A percentile compares a stretch with the other conserved stretches of the same genome.
Evolutionary conservation across 2,329 filamentous ascomycete genomes (phyloP).

Genomic region (Stachybotrys chlorohalonatus): DNA sequence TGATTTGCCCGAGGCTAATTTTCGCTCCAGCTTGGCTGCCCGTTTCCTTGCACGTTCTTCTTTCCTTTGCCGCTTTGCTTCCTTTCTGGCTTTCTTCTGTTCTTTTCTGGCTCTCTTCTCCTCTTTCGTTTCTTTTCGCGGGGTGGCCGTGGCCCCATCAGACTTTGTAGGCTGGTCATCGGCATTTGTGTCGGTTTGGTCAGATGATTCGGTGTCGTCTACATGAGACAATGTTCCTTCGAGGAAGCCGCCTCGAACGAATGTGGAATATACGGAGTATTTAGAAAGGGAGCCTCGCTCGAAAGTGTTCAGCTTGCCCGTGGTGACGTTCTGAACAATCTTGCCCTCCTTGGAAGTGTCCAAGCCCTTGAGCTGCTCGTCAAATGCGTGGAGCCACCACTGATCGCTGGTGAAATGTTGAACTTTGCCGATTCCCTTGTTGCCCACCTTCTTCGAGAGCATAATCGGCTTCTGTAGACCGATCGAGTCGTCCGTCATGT

Average conservation of each 20-base stretch:
- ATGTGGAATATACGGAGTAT: conserved; percentile 69
- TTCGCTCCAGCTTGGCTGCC: conserved; percentile 4
- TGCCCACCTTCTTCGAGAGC: conserved; percentile 73
- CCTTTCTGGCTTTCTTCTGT: conserved; percentile 27
- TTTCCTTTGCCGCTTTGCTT: conserved; percentile 20
- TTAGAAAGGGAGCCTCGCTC: conserved; percentile 41
- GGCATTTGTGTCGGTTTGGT: conserved; percentile 12
- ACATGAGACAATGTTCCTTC: conserved; percentile 53
- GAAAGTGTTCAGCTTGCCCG: conserved; percentile 46
- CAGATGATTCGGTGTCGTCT: conserved; percentile 14
- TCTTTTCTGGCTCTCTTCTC: conserved; percentile 29
- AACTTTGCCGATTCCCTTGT: conserved; percentile 72
- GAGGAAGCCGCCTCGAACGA: conserved; percentile 73
- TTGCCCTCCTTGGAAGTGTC: conserved; percentile 51
- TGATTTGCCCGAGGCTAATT: not conserved
- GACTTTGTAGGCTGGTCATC: conserved; percentile 1
- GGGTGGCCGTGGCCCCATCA: conserved; percentile 13
- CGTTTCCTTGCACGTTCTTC: conserved; percentile 13
- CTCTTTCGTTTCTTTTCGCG: conserved; percentile 31
- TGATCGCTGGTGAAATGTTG: conserved; percentile 63
- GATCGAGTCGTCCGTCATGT: conserved; percentile 60
- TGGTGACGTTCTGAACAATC: conserved; percentile 46
- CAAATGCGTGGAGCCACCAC: conserved; percentile 96
- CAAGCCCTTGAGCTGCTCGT: conserved; percentile 77
- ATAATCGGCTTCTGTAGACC: conserved; percentile 79